Evolutionary conservation across 148 eudicot genomes (phyloP).

Genomic region (Persicaria tinctoria): DNA sequence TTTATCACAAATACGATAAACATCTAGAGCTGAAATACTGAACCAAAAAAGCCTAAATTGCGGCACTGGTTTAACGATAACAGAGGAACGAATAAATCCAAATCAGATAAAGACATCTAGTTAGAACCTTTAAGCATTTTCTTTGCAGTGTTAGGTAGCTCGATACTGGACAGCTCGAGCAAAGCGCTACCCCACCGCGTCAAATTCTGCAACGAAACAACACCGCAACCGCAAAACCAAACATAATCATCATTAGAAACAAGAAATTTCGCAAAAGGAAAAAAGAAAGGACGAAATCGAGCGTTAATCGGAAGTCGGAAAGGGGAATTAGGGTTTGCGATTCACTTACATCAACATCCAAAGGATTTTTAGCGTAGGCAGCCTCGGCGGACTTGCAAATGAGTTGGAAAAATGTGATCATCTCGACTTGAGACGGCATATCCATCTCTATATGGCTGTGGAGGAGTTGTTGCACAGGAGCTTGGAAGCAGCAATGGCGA

Average conservation of each 20-base stretch:
- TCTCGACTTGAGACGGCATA: slow-evolving; percentile 56
- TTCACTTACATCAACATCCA: slow-evolving; percentile 56
- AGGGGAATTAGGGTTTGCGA: not conserved
- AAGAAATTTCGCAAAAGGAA: not conserved
- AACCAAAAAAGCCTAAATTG: not conserved
- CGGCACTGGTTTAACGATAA: not conserved
- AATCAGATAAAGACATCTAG: not conserved
- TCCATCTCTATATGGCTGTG: slow-evolving; percentile 29
- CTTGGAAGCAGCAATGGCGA: not conserved
- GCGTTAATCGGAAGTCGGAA: not conserved
- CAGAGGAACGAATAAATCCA: not conserved
- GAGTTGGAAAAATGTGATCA: slow-evolving; percentile 66
- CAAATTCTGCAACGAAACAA: slow-evolving; percentile 28
- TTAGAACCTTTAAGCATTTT: slow-evolving; percentile 32
- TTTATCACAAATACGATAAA: not conserved
- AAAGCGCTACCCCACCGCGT: slow-evolving; percentile 48
- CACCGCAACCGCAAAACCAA: not conserved
- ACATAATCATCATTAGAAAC: not conserved
- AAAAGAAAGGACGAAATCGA: not conserved
- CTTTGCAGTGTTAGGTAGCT: slow-evolving; percentile 19
- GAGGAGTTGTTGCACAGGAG: not conserved
- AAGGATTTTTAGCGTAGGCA: slow-evolving; percentile 49
- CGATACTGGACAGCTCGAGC: slow-evolving; percentile 38
- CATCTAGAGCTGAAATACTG: too few species aligned
- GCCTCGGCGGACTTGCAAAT: slow-evolving; percentile 67